Percentiles rank a stretch among this genome's conserved stretches.
Conservation (phyloP, 164 flowering plant genomes). For the Platanus orientalis region DNA sequence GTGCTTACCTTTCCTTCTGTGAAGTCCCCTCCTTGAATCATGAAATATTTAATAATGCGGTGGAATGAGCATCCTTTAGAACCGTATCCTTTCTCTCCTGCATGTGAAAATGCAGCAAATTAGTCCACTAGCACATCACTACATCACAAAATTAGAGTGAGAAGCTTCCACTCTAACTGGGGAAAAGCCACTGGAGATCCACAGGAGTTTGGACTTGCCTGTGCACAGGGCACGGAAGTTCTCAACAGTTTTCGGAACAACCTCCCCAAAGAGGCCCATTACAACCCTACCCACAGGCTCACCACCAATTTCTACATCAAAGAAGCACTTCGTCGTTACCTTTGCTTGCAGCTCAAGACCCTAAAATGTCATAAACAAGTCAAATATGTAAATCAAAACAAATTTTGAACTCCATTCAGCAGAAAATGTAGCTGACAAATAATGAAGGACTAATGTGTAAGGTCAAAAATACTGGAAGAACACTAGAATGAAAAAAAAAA, state of each 20-base stretch:
- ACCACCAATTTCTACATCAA: slow-evolving; percentile 71
- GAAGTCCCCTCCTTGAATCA: slow-evolving; percentile 88
- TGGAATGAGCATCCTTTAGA: slow-evolving; percentile 78
- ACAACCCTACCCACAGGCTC: slow-evolving; percentile 58
- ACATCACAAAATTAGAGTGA: slow-evolving; percentile 1
- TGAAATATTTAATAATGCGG: slow-evolving; percentile 73
- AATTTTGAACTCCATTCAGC: not conserved
- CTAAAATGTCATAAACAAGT: slow-evolving; percentile 25
- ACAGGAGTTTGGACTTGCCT: slow-evolving; percentile 25
- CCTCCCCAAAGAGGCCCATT: slow-evolving; percentile 70
- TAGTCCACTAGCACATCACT: not conserved
- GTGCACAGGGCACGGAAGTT: slow-evolving; percentile 79
- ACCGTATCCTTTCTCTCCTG: slow-evolving; percentile 83
- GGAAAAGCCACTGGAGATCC: not conserved
- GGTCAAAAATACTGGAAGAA: not conserved
- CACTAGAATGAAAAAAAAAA: too few relatives aligned
- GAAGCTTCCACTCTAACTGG: not conserved
- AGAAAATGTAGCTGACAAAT: not conserved
- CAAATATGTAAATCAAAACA: slow-evolving; percentile 3
- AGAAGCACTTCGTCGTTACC: slow-evolving; percentile 65
- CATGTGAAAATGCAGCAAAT: slow-evolving; percentile 2
- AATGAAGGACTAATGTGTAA: not conserved
- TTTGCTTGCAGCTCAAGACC: slow-evolving; percentile 54
- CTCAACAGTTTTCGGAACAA: slow-evolving; percentile 61
- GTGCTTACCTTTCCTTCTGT: slow-evolving; percentile 61